Percentiles rank a stretch among this genome's conserved stretches.
These are phyloP conservation scores for Penicillium sp. DNA, from an alignment of 2,329 filamentous ascomycete genomes.

Conservation along the genomic window DNA sequence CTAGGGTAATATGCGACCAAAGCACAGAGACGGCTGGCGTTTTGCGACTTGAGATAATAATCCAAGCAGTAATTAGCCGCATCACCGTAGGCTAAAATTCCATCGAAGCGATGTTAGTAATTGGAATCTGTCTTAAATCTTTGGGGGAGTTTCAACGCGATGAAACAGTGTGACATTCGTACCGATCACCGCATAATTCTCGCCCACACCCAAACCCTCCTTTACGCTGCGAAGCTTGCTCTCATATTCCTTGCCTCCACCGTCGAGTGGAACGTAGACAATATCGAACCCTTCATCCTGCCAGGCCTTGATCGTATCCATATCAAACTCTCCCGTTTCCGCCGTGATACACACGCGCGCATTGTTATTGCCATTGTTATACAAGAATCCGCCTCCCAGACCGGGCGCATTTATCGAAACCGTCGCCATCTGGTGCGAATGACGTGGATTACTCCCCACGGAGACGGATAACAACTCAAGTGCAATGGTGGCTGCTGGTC, in stretches of 20 bases:
- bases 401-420: conserved; percentile 31
- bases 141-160: no score
- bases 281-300: conserved; percentile 56
- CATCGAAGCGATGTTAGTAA: no score
- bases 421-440: conserved; percentile 23
- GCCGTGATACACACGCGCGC: conserved; percentile 31
- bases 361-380: conserved; percentile 29
- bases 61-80: conserved; percentile 57
- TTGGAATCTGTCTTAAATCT: no score
- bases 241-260: conserved; percentile 47
- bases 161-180: conserved; percentile 13
- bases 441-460: neutral
- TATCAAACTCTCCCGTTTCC: conserved; percentile 46
- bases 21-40: conserved; percentile 49
- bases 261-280: conserved; percentile 51
- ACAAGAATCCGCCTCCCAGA: conserved; percentile 27
- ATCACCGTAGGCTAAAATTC: conserved; percentile 51
- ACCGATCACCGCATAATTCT: conserved; percentile 60
- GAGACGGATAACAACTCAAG: neutral
- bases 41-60: conserved; percentile 51
- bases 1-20: conserved; percentile 60
- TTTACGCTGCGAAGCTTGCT: conserved; percentile 47
- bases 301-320: conserved; percentile 50
- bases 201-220: conserved; percentile 51
- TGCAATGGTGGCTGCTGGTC: neutral